These are phyloP conservation scores for Suillus subluteus DNA, from an alignment of 768 basidiomycete species.

Conservation along the genomic window DNA sequence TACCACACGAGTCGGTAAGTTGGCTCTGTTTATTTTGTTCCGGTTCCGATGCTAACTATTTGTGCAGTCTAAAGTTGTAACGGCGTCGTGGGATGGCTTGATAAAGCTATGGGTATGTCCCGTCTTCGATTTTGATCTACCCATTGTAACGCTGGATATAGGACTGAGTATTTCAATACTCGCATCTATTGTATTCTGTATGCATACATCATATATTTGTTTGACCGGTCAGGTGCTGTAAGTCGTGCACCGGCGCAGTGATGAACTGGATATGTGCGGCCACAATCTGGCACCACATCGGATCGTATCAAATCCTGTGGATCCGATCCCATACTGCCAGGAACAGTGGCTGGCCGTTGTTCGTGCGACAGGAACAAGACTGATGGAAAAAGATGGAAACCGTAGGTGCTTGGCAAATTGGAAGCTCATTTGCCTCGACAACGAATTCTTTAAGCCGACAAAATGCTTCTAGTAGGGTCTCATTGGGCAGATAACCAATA, in stretches of 20 bases:
- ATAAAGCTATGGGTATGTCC: conserved; percentile 94
- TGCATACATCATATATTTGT: neutral
- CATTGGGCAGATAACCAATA: too few relatives aligned
- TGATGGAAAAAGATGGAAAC: conserved; percentile 1
- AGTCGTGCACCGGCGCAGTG: neutral
- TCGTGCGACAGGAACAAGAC: neutral
- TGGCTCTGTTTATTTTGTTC: neutral
- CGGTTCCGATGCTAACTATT: conserved; percentile 16
- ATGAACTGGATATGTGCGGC: neutral
- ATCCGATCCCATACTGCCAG: neutral
- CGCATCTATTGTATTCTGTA: conserved; percentile 1
- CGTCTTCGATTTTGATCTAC: neutral
- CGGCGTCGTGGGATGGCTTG: conserved; percentile 96
- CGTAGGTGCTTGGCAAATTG: neutral
- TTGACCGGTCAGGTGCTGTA: neutral
- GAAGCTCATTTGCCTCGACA: neutral
- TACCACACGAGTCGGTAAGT: conserved; percentile 95
- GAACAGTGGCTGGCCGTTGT: neutral
- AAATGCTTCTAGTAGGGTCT: neutral
- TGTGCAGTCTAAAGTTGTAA: conserved; percentile 90
- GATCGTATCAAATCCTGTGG: neutral
- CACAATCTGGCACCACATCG: neutral
- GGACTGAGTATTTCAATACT: conserved; percentile 32
- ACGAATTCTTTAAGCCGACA: neutral
- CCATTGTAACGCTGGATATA: conserved; percentile 19